Evolutionary conservation across 2,329 filamentous ascomycete species (phyloP).

Genomic region (Botrytis aclada): DNA sequence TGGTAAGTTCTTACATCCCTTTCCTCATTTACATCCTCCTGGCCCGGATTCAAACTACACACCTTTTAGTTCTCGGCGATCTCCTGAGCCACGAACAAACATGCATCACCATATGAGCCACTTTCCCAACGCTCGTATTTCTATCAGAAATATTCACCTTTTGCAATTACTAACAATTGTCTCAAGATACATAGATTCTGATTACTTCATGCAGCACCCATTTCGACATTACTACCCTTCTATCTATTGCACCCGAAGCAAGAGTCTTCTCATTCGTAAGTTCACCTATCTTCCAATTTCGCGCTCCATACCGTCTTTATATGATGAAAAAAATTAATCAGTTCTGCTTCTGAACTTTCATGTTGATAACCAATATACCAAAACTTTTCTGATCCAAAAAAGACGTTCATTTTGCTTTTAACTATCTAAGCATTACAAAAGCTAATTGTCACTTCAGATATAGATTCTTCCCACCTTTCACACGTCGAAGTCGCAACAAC

Average conservation of each 20-base stretch:
- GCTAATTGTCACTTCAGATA: constrained; percentile 13
- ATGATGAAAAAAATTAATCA: constrained; percentile 67
- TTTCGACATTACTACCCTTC: not conserved
- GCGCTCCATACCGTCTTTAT: constrained; percentile 35
- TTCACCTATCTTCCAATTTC: not conserved
- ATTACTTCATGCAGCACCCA: not conserved
- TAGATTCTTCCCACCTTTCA: not conserved
- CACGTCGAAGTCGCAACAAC: not conserved
- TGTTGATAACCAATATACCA: constrained; percentile 67
- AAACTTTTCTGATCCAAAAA: constrained; percentile 52
- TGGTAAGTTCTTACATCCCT: constrained; percentile 29
- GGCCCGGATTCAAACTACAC: constrained; percentile 19
- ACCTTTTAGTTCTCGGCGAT: constrained; percentile 36
- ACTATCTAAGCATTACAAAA: not conserved
- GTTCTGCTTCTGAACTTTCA: constrained; percentile 71
- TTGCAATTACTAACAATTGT: constrained; percentile 26
- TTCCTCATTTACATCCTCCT: not conserved
- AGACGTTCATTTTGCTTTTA: constrained; percentile 17
- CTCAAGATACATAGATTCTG: not conserved
- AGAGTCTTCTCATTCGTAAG: not conserved
- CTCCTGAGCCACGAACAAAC: constrained; percentile 46
- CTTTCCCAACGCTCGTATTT: constrained; percentile 8
- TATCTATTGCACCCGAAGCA: not conserved
- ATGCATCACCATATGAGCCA: constrained; percentile 76
- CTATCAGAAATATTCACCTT: constrained; percentile 20